Conservation (phyloP, 768 basidiomycete genomes). For the Trametopsis cervina region DNA sequence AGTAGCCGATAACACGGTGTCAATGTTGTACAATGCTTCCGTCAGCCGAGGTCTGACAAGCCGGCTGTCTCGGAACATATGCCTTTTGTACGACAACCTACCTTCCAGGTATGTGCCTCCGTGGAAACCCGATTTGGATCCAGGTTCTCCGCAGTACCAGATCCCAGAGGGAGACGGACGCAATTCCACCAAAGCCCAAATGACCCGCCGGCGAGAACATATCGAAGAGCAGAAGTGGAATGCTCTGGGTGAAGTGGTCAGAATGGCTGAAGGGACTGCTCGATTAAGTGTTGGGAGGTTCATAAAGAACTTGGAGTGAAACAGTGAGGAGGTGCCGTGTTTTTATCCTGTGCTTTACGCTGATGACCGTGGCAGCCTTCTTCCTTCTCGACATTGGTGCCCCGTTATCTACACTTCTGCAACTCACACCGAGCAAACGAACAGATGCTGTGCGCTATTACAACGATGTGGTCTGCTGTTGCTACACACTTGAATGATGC, state of each 20-base stretch:
- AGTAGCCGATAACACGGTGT: conserved; percentile 63
- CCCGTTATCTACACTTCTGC: no score
- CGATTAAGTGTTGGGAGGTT: conserved; percentile 45
- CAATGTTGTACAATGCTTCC: conserved; percentile 54
- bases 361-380: no score
- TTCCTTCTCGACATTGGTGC: no score
- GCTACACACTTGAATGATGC: background rate
- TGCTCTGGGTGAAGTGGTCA: conserved; percentile 45
- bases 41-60: conserved; percentile 58
- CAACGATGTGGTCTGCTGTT: background rate
- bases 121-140: conserved; percentile 35
- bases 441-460: background rate
- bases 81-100: conserved; percentile 30
- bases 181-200: background rate
- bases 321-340: background rate
- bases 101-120: conserved; percentile 15
- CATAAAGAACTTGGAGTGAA: background rate
- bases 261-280: conserved; percentile 53
- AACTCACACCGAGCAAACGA: background rate
- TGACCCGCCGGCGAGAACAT: conserved; percentile 14
- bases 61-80: conserved; percentile 49
- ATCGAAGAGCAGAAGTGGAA: conserved; percentile 36
- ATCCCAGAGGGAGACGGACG: background rate
- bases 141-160: conserved; percentile 18
- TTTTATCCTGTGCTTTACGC: background rate